Evolutionary conservation across 2,329 filamentous ascomycete species (phyloP), one percentile per base, ranked within the genome.

Genomic region (Leptographium wingfieldii): DNA sequence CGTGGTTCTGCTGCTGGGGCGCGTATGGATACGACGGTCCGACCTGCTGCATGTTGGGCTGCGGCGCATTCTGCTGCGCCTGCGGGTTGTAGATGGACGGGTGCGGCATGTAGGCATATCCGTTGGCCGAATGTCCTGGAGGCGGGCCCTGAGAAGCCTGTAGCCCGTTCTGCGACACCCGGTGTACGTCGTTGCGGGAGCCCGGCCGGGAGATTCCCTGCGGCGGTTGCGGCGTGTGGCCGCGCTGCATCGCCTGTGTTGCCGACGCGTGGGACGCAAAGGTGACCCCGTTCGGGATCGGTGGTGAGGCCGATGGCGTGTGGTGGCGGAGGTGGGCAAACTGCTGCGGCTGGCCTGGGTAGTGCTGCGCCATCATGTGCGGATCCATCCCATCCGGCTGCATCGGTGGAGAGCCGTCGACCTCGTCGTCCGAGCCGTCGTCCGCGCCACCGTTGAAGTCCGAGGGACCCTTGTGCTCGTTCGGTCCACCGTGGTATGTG

Each of bases 401-500:
- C 63, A 83, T 83, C 9, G 86, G 86, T 55, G 87, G 88, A 7
- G 87, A 88, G 35, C 87, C 86, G 61, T 86, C 85, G 59, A 90
- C 84, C 46, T 91, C 87, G 29, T 89, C 88, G 33, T 88, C 89
- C 5, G 60, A 64, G 19, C 95, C 91, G 56, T 96, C 92, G 58
- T 94, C 90, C 65, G 88, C 87, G 63, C 88, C 87, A 65, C 90
- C 90, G 69, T 87, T 88, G 74, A 96, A 99, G 73, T 99, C 94
- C 59, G 82, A 81, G 0, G 94, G 94, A 2, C 92, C 92, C 75
- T 97, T 99, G 75, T 97, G 92, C 73, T 99, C 94, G 73, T 94
- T 95, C 53, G 92, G 87, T 61, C 85, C 87, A 68, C 91, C 91
- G 77, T 95, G 95, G 74, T 92, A 96, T 83, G 91, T 86, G 71